These are phyloP conservation scores for Cyclotella baltica DNA, from an alignment of 108 stramenopile species.

Conservation along the genomic window DNA sequence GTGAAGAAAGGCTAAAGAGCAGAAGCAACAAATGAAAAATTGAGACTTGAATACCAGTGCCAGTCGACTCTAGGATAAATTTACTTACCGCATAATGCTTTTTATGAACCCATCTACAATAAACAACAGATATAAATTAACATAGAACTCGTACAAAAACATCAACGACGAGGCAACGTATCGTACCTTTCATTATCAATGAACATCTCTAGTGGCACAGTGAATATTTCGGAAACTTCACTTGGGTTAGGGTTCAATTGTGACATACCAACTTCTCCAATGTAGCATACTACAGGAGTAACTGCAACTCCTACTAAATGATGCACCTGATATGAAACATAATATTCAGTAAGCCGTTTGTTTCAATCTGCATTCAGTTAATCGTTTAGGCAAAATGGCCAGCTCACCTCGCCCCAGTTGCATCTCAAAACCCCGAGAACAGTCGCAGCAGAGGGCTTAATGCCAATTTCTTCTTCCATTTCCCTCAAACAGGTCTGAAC, in stretches of 20 bases:
- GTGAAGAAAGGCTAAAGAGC: constrained; percentile 88
- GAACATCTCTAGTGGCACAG: constrained; percentile 77
- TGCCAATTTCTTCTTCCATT: constrained; percentile 96
- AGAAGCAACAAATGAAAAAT: too few relatives aligned
- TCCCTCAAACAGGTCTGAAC: constrained; percentile 92
- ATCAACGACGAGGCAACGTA: not conserved
- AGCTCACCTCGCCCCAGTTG: constrained; percentile 85
- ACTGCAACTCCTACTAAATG: constrained; percentile 93
- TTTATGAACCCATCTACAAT: constrained; percentile 75
- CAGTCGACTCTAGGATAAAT: too few relatives aligned
- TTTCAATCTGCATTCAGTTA: not conserved
- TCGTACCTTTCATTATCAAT: constrained; percentile 59
- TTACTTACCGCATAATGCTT: constrained; percentile 86
- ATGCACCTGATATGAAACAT: constrained; percentile 43
- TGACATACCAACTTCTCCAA: constrained; percentile 74
- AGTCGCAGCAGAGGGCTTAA: constrained; percentile 50
- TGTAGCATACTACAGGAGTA: constrained; percentile 90
- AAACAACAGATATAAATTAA: not conserved
- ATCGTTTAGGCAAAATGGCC: not conserved
- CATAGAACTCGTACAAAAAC: not conserved
- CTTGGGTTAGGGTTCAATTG: constrained; percentile 79
- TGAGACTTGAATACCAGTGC: too few relatives aligned
- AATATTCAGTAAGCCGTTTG: not conserved
- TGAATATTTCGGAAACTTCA: constrained; percentile 92
- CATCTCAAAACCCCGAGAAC: constrained; percentile 90